A percentile compares a stretch with the other conserved stretches of the same genome.
These are phyloP conservation scores for Paspalum vaginatum DNA, from an alignment of 176 grass and related monocot genomes.

Conservation along the genomic window DNA sequence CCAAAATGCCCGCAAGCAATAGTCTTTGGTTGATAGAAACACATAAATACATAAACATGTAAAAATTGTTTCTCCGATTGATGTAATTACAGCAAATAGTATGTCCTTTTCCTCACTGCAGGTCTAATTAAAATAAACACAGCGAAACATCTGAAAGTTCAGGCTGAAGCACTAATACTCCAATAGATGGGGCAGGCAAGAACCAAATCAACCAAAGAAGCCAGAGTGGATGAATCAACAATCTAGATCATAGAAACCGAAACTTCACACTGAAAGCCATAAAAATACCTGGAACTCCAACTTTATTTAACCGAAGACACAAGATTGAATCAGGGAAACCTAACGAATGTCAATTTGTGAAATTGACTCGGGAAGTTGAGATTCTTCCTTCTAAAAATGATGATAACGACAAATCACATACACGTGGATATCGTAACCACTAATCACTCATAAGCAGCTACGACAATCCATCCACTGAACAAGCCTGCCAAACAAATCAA, in stretches of 20 bases:
- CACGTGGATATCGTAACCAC: not conserved
- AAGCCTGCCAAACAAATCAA: constrained; percentile 40
- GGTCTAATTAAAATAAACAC: not conserved
- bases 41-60: not conserved
- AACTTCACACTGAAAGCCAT: not conserved
- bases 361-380: constrained; percentile 11
- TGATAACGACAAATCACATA: not conserved
- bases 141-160: constrained; percentile 5
- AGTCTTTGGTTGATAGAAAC: not conserved
- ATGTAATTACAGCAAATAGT: constrained; percentile 1
- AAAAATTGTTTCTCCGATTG: not conserved
- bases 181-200: not conserved
- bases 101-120: not conserved
- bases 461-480: not conserved
- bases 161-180: constrained; percentile 1
- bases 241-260: not conserved
- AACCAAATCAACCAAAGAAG: constrained; percentile 14
- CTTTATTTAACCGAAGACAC: not conserved
- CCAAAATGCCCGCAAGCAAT: not conserved
- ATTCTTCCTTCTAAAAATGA: constrained; percentile 10
- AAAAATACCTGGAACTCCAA: not conserved
- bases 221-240: not conserved
- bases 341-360: constrained; percentile 9
- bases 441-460: constrained; percentile 37
- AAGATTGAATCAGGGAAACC: not conserved